Evolutionary conservation across 106 monocot species (phyloP).

Genomic region (Hemerocallis citrina): DNA sequence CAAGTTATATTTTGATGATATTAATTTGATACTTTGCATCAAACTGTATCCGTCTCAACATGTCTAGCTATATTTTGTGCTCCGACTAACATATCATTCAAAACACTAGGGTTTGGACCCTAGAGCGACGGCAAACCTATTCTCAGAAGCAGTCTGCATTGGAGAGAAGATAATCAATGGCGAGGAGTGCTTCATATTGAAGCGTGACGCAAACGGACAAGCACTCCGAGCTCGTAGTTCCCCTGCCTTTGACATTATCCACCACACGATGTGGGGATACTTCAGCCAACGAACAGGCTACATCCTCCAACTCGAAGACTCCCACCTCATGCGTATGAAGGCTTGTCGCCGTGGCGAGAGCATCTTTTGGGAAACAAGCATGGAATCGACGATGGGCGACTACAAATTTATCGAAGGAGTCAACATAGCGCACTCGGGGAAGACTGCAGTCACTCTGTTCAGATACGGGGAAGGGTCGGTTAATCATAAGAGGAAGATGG

Average conservation of each 20-base stretch:
- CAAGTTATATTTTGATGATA: too few relatives aligned
- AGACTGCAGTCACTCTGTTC: conserved; percentile 50
- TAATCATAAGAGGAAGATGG: conserved; percentile 81
- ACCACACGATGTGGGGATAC: conserved; percentile 87
- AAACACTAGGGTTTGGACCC: conserved; percentile 38
- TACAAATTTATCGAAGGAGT: conserved; percentile 72
- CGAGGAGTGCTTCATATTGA: conserved; percentile 86
- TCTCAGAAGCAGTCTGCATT: conserved; percentile 72
- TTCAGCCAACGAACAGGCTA: conserved; percentile 87
- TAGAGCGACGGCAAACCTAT: conserved; percentile 61
- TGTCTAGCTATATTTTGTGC: too few relatives aligned
- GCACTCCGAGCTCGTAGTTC: conserved; percentile 37
- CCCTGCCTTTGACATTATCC: conserved; percentile 35
- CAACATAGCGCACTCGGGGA: conserved; percentile 67
- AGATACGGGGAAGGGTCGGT: conserved; percentile 75
- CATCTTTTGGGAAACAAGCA: conserved; percentile 78
- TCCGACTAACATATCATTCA: too few relatives aligned
- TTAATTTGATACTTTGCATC: too few relatives aligned
- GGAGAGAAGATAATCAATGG: conserved; percentile 68
- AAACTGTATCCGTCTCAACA: too few relatives aligned
- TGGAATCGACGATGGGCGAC: conserved; percentile 64
- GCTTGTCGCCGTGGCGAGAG: conserved; percentile 12
- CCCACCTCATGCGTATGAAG: conserved; percentile 75
- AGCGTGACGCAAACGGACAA: conserved; percentile 56
- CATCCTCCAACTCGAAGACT: conserved; percentile 75